Evolutionary conservation across 73 alveolate genomes (phyloP).

Genomic region (Paramecium bursaria): DNA sequence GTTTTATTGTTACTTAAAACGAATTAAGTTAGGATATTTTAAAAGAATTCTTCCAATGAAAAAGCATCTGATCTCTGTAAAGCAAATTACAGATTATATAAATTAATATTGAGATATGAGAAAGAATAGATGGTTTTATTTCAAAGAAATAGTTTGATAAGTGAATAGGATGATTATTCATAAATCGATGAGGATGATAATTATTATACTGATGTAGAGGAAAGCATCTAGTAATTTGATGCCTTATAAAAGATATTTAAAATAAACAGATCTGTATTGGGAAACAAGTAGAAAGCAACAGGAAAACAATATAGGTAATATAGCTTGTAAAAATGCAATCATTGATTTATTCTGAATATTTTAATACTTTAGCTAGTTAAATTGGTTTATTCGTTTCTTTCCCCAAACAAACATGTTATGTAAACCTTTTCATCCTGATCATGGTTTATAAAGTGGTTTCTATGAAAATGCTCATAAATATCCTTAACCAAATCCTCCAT

Average conservation of each 20-base stretch:
- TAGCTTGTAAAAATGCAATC: background rate
- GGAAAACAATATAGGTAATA: conserved; percentile 13
- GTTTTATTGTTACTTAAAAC: conserved; percentile 47
- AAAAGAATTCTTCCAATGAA: conserved; percentile 34
- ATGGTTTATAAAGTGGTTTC: too few species aligned
- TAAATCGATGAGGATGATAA: conserved; percentile 28
- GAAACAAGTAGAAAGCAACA: conserved; percentile 41
- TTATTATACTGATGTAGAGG: conserved; percentile 55
- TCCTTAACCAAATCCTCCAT: background rate
- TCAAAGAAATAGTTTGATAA: background rate
- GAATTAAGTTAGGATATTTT: conserved; percentile 42
- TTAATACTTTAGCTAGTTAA: background rate
- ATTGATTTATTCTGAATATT: too few species aligned
- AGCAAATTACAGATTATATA: conserved; percentile 17
- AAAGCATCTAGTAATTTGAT: conserved; percentile 38
- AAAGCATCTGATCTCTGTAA: conserved; percentile 11
- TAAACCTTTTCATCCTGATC: background rate
- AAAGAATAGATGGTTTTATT: background rate
- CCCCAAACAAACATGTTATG: background rate
- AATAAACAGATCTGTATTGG: conserved; percentile 41
- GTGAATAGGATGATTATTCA: conserved; percentile 50
- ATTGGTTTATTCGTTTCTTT: too few species aligned
- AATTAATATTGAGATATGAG: conserved; percentile 27
- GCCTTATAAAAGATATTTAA: conserved; percentile 34
- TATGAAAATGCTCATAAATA: background rate